Conservation (phyloP, 2,329 filamentous ascomycete species). For the Cercospora nicotianae region DNA sequence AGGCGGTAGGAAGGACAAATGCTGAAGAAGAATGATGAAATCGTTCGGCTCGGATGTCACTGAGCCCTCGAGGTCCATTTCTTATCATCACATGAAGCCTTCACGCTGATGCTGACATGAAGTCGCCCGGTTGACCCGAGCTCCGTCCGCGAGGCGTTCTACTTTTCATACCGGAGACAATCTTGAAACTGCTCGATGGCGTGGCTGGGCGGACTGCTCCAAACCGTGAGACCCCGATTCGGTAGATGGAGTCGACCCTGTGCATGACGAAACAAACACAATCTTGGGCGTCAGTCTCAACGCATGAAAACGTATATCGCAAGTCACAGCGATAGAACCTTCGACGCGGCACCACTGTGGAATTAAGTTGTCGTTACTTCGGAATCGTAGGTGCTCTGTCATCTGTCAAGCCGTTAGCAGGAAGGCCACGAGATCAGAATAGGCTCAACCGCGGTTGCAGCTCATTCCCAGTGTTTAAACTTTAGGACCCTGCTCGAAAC, state of each 20-base stretch:
- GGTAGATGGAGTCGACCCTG: neutral
- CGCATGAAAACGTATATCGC: neutral
- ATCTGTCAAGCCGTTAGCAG: neutral
- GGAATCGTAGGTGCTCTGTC: neutral
- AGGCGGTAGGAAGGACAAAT: neutral
- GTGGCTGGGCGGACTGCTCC: neutral
- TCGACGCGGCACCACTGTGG: neutral
- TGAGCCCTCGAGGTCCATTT: neutral
- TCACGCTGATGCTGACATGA: neutral
- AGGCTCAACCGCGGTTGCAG: conserved; percentile 4
- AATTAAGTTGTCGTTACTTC: neutral
- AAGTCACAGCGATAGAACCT: neutral
- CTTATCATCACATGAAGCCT: neutral
- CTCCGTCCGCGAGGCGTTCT: neutral
- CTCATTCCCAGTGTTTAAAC: neutral
- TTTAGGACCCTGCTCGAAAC: neutral
- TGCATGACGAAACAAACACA: neutral
- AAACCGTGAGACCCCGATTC: neutral
- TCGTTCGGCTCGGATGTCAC: neutral
- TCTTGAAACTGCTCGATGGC: neutral
- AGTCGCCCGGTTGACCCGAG: neutral
- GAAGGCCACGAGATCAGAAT: conserved; percentile 1
- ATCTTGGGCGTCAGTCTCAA: neutral
- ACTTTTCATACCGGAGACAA: neutral
- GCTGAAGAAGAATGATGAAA: neutral